Conservation (phyloP, 352 stramenopile species). For the Salisapilia sapeloensis region DNA sequence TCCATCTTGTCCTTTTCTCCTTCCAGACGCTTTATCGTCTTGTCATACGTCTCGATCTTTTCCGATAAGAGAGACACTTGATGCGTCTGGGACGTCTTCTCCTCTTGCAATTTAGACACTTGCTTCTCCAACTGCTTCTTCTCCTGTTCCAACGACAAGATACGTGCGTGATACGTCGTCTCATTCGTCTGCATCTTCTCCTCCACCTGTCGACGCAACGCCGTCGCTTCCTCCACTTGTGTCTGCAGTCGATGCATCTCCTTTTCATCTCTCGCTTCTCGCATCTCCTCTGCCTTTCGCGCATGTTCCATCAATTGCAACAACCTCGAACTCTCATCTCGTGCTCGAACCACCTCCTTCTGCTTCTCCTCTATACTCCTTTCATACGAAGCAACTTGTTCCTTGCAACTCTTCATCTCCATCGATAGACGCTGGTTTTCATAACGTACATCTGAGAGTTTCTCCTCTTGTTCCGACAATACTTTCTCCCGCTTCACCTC, state of each 20-base stretch:
- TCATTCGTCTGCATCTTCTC: slow-evolving; percentile 51
- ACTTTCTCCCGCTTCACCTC: slow-evolving; percentile 50
- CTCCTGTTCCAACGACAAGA: slow-evolving; percentile 29
- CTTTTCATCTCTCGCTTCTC: slow-evolving; percentile 33
- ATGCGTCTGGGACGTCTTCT: slow-evolving; percentile 15
- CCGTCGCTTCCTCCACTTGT: slow-evolving; percentile 28
- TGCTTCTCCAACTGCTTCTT: slow-evolving; percentile 38
- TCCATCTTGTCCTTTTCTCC: too few species aligned
- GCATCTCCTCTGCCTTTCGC: slow-evolving; percentile 38
- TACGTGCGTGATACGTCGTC: slow-evolving; percentile 15
- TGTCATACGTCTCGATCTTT: background rate
- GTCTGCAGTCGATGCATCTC: slow-evolving; percentile 25
- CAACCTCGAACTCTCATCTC: slow-evolving; percentile 60
- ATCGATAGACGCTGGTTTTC: slow-evolving; percentile 18
- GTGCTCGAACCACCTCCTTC: slow-evolving; percentile 37
- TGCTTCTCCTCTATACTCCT: slow-evolving; percentile 21
- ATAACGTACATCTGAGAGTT: slow-evolving; percentile 42
- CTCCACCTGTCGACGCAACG: slow-evolving; percentile 33
- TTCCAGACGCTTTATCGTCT: too few species aligned
- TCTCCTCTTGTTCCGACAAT: slow-evolving; percentile 29
- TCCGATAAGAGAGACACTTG: background rate
- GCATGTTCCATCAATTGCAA: slow-evolving; percentile 66
- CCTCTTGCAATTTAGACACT: slow-evolving; percentile 28
- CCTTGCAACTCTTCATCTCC: slow-evolving; percentile 21
- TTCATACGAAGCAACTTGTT: slow-evolving; percentile 22